Conservation (phyloP, 139 green algal genomes). For the Zygnema cylindricum region DNA sequence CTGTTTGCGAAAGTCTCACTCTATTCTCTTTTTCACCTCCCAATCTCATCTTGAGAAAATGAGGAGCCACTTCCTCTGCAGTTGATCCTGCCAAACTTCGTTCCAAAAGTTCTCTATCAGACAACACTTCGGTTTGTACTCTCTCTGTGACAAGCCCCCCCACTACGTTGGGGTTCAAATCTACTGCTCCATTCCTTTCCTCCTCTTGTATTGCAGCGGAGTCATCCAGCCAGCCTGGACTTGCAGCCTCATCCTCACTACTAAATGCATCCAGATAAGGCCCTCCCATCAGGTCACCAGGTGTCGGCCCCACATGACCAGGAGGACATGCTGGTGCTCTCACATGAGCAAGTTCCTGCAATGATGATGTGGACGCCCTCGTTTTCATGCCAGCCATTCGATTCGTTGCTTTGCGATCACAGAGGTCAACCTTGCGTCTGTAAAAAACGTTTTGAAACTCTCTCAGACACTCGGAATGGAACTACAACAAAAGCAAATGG, state of each 20-base stretch:
- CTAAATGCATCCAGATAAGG: not conserved
- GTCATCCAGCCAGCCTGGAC: not conserved
- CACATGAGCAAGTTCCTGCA: not conserved
- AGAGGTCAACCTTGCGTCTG: not conserved
- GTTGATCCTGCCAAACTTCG: not conserved
- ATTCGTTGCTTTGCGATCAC: not conserved
- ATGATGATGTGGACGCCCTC: not conserved
- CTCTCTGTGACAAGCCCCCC: not conserved
- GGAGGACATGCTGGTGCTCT: not conserved
- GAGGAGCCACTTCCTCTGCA: not conserved
- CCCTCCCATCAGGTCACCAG: not conserved
- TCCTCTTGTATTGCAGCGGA: not conserved
- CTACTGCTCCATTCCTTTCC: not conserved
- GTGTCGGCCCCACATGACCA: not conserved
- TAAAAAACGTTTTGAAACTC: no score
- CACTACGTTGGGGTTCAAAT: not conserved
- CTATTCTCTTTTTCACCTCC: not conserved
- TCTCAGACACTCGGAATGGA: no score
- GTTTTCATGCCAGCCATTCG: not conserved
- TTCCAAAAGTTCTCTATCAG: not conserved
- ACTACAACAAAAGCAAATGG: no score
- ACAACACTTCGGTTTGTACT: not conserved
- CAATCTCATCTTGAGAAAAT: not conserved
- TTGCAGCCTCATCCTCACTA: not conserved
- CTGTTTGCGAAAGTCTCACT: not conserved